These are phyloP conservation scores for Acanthamoeba castellanii DNA, from an alignment of 208 protist genomes.

Conservation along the genomic window DNA sequence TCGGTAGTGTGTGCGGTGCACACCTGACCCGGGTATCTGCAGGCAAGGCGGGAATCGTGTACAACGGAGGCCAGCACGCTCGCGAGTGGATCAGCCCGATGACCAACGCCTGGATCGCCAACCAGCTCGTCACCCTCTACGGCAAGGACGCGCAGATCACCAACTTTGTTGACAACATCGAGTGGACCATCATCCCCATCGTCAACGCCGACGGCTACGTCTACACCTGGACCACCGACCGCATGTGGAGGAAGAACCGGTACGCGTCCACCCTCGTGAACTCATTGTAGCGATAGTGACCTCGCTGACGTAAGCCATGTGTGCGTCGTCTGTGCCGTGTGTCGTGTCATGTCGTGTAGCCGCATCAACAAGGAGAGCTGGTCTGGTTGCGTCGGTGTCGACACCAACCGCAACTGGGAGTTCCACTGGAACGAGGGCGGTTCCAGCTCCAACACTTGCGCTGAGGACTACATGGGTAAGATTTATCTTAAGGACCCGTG, in stretches of 20 bases:
- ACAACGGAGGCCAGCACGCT: constrained; percentile 77
- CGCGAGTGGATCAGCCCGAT: constrained; percentile 80
- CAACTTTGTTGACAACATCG: constrained; percentile 64
- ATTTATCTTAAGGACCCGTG: neutral
- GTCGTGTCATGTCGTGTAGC: neutral
- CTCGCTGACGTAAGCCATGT: neutral
- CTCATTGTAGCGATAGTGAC: too few species aligned
- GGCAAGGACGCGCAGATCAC: constrained; percentile 58
- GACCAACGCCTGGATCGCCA: constrained; percentile 73
- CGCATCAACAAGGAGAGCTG: constrained; percentile 33
- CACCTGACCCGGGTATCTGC: too few species aligned
- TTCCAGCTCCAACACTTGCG: constrained; percentile 60
- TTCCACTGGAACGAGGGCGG: constrained; percentile 78
- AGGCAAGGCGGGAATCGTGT: constrained; percentile 1
- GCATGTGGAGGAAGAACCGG: constrained; percentile 84
- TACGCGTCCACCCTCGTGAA: neutral
- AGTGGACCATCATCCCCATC: constrained; percentile 79
- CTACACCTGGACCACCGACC: constrained; percentile 81
- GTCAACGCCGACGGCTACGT: constrained; percentile 81
- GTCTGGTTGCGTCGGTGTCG: constrained; percentile 71
- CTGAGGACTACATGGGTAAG: constrained; percentile 82
- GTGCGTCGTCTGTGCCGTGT: neutral
- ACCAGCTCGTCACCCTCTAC: constrained; percentile 75
- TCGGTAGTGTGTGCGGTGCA: too few species aligned
- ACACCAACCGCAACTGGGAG: constrained; percentile 83